Percentiles rank a stretch among this genome's conserved stretches.
phyloP scores from a whole-genome alignment of 2,329 filamentous ascomycete species.

The Colletotrichum euphorbiae region DNA sequence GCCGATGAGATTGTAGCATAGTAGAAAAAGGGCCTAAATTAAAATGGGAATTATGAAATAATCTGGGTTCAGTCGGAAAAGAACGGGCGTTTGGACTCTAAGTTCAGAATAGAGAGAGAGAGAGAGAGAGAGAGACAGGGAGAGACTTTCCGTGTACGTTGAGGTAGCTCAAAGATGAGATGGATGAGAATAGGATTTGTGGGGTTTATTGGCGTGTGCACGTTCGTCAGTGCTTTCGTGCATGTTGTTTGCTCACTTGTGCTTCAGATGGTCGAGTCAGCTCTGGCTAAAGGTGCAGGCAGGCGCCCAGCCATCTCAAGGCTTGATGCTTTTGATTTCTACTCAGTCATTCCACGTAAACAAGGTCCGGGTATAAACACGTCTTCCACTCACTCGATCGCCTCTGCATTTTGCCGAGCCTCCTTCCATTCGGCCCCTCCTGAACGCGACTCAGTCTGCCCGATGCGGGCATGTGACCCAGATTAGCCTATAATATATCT shows the following conservation, averaged over 20 bases:
- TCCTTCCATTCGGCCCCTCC: neutral
- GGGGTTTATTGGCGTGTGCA: neutral
- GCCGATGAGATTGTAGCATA: slow-evolving; percentile 23
- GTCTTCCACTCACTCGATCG: neutral
- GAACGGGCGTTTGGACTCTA: neutral
- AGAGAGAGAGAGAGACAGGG: too few species aligned
- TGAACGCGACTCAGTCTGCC: neutral
- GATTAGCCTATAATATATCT: slow-evolving; percentile 13
- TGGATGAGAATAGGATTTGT: neutral
- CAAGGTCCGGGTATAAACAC: slow-evolving; percentile 18
- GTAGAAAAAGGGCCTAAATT: slow-evolving; percentile 10
- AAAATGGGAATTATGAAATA: neutral
- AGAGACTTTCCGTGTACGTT: neutral
- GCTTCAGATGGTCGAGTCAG: neutral
- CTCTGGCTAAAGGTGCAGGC: neutral
- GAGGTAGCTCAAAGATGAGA: neutral
- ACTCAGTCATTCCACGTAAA: neutral
- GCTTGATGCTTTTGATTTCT: neutral
- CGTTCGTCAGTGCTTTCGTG: neutral
- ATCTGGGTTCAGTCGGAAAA: neutral
- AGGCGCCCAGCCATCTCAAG: neutral
- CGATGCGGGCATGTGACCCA: neutral
- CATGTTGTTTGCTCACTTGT: neutral
- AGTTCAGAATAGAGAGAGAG: neutral
- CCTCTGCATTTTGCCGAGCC: neutral